These are phyloP conservation scores for Pythium folliculosum DNA, from an alignment of 352 stramenopile species.

Conservation along the genomic window DNA sequence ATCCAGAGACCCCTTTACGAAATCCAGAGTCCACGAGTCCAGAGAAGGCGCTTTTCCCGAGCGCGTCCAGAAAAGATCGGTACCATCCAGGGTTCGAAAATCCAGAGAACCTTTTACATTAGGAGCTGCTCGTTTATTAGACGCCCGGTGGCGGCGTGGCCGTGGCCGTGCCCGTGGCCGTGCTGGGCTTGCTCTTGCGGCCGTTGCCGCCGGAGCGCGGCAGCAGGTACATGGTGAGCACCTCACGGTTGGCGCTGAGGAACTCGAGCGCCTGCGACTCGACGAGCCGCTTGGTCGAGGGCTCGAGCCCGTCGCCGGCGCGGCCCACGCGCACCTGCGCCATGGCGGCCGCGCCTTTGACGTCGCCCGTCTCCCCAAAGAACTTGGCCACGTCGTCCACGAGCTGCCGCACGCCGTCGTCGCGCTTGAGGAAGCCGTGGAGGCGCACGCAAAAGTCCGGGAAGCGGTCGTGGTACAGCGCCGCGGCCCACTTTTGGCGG, in stretches of 20 bases:
- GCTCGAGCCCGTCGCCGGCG: constrained; percentile 53
- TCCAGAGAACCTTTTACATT: not conserved
- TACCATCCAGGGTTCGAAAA: not conserved
- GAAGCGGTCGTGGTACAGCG: constrained; percentile 82
- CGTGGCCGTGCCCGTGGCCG: not conserved
- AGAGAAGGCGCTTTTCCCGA: not conserved
- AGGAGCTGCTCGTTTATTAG: not conserved
- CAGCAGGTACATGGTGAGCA: constrained; percentile 83
- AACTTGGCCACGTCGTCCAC: constrained; percentile 65
- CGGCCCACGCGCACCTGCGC: constrained; percentile 67
- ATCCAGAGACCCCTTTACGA: constrained; percentile 2
- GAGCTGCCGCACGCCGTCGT: constrained; percentile 66
- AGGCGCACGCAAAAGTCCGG: constrained; percentile 68
- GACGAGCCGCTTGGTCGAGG: constrained; percentile 74
- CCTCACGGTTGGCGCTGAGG: constrained; percentile 68
- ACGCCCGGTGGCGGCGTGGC: not conserved
- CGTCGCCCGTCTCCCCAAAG: constrained; percentile 61
- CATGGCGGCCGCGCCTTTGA: constrained; percentile 60
- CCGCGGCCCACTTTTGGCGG: constrained; percentile 67
- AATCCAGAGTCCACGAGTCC: constrained; percentile 1
- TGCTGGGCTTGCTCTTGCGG: constrained; percentile 24
- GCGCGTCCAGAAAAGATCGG: not conserved
- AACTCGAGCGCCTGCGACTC: constrained; percentile 81
- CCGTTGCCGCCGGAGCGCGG: constrained; percentile 36
- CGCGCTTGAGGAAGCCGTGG: constrained; percentile 58